Base-by-base conservation (phyloP, 2,329 filamentous ascomycete species). In the Aspergillus felis region DNA sequence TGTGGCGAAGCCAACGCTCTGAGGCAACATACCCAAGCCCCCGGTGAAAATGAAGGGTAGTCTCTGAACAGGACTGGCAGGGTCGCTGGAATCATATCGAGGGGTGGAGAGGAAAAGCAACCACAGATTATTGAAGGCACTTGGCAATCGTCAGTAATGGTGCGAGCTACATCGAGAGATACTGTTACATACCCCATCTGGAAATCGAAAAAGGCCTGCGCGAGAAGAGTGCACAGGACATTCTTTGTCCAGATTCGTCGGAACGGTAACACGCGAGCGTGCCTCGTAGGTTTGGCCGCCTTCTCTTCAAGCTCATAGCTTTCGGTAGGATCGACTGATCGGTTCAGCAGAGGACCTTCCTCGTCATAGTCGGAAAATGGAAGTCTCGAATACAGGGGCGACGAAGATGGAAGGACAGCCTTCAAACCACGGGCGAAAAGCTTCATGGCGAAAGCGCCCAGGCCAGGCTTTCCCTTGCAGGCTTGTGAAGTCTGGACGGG, bases 51-150 rank as follows among this genome's bases (percentile, higher is more conserved):
- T 63, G 58, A 78, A 77, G 0, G 86, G 85, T 1, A 84, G 75
- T 57, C 52, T 73, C 59, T 65, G 76, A 54, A 81, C 75, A 61
- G 78, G 69, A 22, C 69, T 68, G 14, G 68, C 64, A 10, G 78
- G 74, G 74, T 75, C 71, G 48, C 69, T 66, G 14, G 67, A 42
- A 46, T 75, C 72, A 55, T 74, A 85, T 7, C 87, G 86, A 0
- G 88, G 86, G 0, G 88, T 90, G 1, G 89, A 91, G 48, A 92
- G 82, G 75, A 92, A 92, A 50, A 91, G 82, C 51, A 89, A 86
- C 87, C 88, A 91, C 24, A 92, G 81, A 20, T 87, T 86, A 69
- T 90, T 87, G 77, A 91, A 92, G 28, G 88, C 88, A 60, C 85
- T 86, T 68, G 25, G 9, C 17, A 4, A 9, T 42, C n/a, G 41